Base-by-base conservation (phyloP, 768 basidiomycete species). In the Lepiota venenata region DNA sequence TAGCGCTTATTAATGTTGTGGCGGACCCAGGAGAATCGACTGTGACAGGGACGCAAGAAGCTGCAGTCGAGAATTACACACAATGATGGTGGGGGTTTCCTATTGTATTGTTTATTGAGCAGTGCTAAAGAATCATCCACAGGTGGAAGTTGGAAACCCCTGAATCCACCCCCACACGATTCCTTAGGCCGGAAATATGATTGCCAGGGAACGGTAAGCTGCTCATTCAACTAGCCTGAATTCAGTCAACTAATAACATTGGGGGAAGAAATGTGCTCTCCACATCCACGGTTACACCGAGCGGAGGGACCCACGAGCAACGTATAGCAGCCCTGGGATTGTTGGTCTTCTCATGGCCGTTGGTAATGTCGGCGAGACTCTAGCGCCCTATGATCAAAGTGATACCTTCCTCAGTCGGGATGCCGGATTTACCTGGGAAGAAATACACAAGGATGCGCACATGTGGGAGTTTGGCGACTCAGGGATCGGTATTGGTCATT, bases 391-490 rank as follows among this genome's bases (percentile, higher is more conserved):
- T 71, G 79, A 75, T 3, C 89, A 98, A 27, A 85, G 87, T 56
- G 96, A 98, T 67, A 97, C 94, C 2, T 98, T 97, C 86, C 79
- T 98, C 39, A 93, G 91, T 52, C 91, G 97, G 3, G 93, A 99
- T 61, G 97, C 85, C 2, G 97, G 97, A 8, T 97, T 97, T 71
- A 93, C 91, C 0, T 99, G 97, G 97, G 85, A 97, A 66, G 97
- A 99, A 71, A 88, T 99, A 0, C 94, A 94, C 75, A 99, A 99
- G 67, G 95, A 96, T 60, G 96, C 97, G 0, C 90, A 98, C 65
- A 77, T 98, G 37, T 99, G 93, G 93, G 94, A 95, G 66, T 98
- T 96, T 62, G 96, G 96, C 25, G 97, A 98, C 71, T 96, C 92
- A n/a, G 0, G 97, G 97, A 4, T 94, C 95, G 1, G 78, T 99